Conservation (phyloP, 2,329 filamentous ascomycete genomes). For the Aureobasidium sp. region DNA sequence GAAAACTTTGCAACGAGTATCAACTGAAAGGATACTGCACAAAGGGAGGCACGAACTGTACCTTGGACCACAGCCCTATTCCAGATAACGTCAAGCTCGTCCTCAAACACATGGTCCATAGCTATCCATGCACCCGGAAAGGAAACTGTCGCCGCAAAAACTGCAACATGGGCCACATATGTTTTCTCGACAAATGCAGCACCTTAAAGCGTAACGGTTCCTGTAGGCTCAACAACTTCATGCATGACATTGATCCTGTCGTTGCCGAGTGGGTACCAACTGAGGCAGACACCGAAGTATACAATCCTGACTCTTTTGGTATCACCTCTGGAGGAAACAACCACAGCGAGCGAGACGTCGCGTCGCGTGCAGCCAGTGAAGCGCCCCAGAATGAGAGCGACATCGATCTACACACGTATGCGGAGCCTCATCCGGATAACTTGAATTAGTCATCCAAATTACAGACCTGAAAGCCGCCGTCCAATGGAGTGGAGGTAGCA, state of each 20-base stretch:
- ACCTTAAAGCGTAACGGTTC: slow-evolving; percentile 19
- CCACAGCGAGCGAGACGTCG: neutral
- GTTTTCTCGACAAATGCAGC: slow-evolving; percentile 28
- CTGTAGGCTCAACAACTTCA: slow-evolving; percentile 17
- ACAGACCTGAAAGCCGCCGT: neutral
- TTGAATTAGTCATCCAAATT: neutral
- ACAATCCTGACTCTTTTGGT: neutral
- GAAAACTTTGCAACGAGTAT: slow-evolving; percentile 42
- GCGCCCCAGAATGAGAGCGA: neutral
- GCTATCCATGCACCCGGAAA: slow-evolving; percentile 34
- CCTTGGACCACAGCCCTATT: slow-evolving; percentile 40
- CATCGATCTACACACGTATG: neutral
- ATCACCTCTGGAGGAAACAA: neutral
- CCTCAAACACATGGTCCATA: slow-evolving; percentile 37
- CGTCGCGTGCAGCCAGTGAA: neutral
- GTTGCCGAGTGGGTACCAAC: slow-evolving; percentile 11
- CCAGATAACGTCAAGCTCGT: slow-evolving; percentile 31
- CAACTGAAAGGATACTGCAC: slow-evolving; percentile 30
- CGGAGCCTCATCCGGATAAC: neutral
- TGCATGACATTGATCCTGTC: slow-evolving; percentile 13
- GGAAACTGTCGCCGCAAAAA: slow-evolving; percentile 33
- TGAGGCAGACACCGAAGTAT: neutral
- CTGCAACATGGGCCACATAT: slow-evolving; percentile 41
- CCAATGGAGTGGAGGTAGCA: too few relatives aligned
- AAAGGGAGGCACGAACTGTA: slow-evolving; percentile 28